These are phyloP conservation scores for Thielaviopsis ethacetica DNA, from an alignment of 2,329 filamentous ascomycete species.

Conservation along the genomic window DNA sequence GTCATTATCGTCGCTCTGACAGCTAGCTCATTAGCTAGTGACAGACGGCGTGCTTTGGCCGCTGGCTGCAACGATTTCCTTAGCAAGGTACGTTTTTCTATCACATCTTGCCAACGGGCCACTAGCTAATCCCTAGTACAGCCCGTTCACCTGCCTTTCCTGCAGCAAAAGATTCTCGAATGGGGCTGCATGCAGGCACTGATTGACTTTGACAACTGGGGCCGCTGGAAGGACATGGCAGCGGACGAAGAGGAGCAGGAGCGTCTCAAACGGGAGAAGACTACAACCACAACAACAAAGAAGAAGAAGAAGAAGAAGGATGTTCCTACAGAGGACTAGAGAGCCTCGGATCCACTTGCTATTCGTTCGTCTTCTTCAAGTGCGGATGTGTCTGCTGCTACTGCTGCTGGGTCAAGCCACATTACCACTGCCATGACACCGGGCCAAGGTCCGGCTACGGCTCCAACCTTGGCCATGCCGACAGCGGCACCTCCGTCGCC, in stretches of 20 bases:
- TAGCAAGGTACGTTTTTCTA: constrained; percentile 55
- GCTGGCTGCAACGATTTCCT: constrained; percentile 97
- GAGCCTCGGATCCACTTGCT: not conserved
- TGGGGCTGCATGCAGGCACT: constrained; percentile 99
- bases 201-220: constrained; percentile 97
- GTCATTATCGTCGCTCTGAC: constrained; percentile 97
- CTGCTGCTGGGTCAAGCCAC: not conserved
- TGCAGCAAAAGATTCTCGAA: constrained; percentile 94
- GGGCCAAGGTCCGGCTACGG: not conserved
- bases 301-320: constrained; percentile 29
- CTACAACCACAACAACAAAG: constrained; percentile 26
- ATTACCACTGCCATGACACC: too few species aligned
- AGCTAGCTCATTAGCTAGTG: constrained; percentile 83
- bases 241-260: constrained; percentile 20
- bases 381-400: too few species aligned
- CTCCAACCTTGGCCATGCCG: not conserved
- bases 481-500: not conserved
- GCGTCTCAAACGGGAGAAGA: constrained; percentile 15
- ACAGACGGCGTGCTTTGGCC: constrained; percentile 84
- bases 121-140: too few species aligned
- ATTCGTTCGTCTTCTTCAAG: not conserved
- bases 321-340: not conserved
- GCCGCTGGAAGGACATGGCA: constrained; percentile 82
- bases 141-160: constrained; percentile 95
- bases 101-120: not conserved